Conservation (phyloP, 2,329 filamentous ascomycete genomes). For the Colletotrichum ledebouriae region DNA sequence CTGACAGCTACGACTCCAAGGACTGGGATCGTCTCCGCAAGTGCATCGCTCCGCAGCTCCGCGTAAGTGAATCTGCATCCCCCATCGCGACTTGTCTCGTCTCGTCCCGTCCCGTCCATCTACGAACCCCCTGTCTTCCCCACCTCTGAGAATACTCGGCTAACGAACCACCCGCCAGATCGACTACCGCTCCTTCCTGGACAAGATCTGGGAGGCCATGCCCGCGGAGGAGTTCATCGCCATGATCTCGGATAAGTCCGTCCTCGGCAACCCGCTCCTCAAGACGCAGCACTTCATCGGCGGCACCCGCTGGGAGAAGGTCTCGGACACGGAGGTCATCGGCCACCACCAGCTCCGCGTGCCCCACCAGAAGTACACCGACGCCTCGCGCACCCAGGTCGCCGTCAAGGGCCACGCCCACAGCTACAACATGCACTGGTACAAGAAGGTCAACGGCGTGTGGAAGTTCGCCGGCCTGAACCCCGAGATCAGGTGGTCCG, state of each 20-base stretch:
- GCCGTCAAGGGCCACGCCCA: conserved; percentile 72
- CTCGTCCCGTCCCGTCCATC: background rate
- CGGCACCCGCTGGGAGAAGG: conserved; percentile 68
- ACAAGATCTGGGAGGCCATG: conserved; percentile 73
- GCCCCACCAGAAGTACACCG: conserved; percentile 72
- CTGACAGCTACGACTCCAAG: conserved; percentile 75
- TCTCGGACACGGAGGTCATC: conserved; percentile 69
- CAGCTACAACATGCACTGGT: conserved; percentile 69
- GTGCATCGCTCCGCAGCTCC: conserved; percentile 64
- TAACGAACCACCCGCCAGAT: conserved; percentile 60
- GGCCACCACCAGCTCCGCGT: conserved; percentile 74
- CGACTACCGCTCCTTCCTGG: conserved; percentile 77
- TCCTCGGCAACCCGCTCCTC: conserved; percentile 72
- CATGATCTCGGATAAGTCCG: conserved; percentile 69
- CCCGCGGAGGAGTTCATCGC: conserved; percentile 70
- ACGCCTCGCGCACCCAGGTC: conserved; percentile 61
- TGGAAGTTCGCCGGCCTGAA: conserved; percentile 73
- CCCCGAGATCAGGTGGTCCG: conserved; percentile 68
- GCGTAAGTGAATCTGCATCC: conserved; percentile 58
- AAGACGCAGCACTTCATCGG: conserved; percentile 77
- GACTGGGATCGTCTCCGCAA: conserved; percentile 71
- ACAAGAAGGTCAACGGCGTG: conserved; percentile 68
- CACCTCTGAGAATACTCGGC: conserved; percentile 43
- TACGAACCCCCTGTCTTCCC: background rate
- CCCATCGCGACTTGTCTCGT: conserved; percentile 51